phyloP scores from a whole-genome alignment of 495 filamentous ascomycete genomes.

The Penicillium goetzii region DNA sequence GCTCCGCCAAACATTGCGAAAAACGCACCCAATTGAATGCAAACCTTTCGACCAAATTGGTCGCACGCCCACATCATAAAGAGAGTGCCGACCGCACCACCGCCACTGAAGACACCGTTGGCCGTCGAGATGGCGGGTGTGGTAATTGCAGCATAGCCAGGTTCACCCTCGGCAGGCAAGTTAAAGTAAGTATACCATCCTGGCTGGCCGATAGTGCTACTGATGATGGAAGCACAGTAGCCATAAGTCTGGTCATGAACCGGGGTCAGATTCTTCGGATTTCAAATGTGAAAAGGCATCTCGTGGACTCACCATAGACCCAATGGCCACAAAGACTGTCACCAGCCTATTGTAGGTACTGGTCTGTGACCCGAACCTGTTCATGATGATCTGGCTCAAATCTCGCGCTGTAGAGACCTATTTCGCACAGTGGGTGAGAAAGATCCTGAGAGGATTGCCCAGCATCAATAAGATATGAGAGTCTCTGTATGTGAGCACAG shows the following conservation, averaged over 20 bases:
- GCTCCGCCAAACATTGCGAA: constrained; percentile 50
- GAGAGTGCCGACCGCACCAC: constrained; percentile 47
- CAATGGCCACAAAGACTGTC: constrained; percentile 42
- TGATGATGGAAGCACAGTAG: constrained; percentile 55
- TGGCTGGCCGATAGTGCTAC: constrained; percentile 56
- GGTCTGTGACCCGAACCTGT: constrained; percentile 36
- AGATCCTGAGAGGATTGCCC: not conserved
- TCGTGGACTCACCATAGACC: constrained; percentile 38
- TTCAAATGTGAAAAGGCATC: not conserved
- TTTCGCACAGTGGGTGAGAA: not conserved
- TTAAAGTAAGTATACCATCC: constrained; percentile 53
- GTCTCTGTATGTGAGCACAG: not conserved
- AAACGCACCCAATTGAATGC: constrained; percentile 50
- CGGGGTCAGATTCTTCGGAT: not conserved
- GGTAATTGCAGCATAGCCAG: constrained; percentile 51
- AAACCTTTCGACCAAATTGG: constrained; percentile 45
- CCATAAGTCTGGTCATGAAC: constrained; percentile 42
- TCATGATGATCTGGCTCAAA: constrained; percentile 20
- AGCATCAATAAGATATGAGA: not conserved
- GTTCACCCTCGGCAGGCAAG: constrained; percentile 41
- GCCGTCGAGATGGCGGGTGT: constrained; percentile 51
- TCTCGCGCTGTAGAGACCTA: not conserved
- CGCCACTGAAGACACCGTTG: constrained; percentile 54
- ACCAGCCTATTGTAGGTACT: constrained; percentile 43
- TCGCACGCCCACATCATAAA: constrained; percentile 52